Conservation (phyloP, 768 basidiomycete species). For the Rhizopogon rudus region DNA sequence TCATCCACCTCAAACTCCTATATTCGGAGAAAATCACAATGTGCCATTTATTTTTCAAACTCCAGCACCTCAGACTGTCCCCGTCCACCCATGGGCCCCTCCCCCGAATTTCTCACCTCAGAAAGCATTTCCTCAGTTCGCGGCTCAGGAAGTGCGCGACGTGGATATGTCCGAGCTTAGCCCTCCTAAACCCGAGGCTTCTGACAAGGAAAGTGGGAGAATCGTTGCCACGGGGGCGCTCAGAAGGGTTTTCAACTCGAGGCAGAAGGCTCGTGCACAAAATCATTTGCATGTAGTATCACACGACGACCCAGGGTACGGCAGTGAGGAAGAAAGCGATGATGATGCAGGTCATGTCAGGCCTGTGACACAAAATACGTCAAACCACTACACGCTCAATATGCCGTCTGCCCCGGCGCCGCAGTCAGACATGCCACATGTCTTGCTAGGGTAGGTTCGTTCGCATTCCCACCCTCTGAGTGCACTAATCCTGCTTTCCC, state of each 20-base stretch:
- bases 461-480: neutral
- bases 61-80: slow-evolving; percentile 37
- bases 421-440: slow-evolving; percentile 68
- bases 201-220: slow-evolving; percentile 36
- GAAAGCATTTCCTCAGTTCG: slow-evolving; percentile 51
- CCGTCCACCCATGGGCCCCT: slow-evolving; percentile 61
- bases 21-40: slow-evolving; percentile 61
- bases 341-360: slow-evolving; percentile 34
- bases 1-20: slow-evolving; percentile 35
- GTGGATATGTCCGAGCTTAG: slow-evolving; percentile 75
- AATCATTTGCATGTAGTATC: slow-evolving; percentile 14
- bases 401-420: slow-evolving; percentile 56
- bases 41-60: slow-evolving; percentile 72
- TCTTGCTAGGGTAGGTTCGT: slow-evolving; percentile 73
- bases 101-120: slow-evolving; percentile 54
- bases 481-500: slow-evolving; percentile 11
- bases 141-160: slow-evolving; percentile 49
- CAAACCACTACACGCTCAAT: slow-evolving; percentile 82
- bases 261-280: slow-evolving; percentile 43
- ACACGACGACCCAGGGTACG: slow-evolving; percentile 29
- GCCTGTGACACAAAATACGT: slow-evolving; percentile 49
- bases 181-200: slow-evolving; percentile 46
- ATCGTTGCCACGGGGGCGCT: slow-evolving; percentile 61
- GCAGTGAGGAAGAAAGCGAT: slow-evolving; percentile 44
- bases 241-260: slow-evolving; percentile 58